Evolutionary conservation across 495 filamentous ascomycete species (phyloP), one percentile per base, ranked within the genome.

Genomic region (Tuber aestivum): DNA sequence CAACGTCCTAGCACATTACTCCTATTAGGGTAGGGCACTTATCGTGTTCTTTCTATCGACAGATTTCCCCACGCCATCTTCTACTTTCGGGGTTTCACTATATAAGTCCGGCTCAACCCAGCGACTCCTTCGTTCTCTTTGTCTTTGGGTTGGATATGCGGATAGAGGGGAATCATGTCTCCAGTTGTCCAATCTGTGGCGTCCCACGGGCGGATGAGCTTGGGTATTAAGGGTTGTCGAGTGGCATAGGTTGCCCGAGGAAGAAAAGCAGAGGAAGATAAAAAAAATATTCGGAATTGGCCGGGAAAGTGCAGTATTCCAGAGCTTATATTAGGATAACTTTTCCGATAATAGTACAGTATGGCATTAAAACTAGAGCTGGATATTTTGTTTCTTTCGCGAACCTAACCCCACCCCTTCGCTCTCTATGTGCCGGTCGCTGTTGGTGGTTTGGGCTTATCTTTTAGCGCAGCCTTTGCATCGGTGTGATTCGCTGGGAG

Each of bases 401-500:
- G 20, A 45, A 20, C 44, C 12, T 45, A 6, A 45, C 44, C 23
- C 48, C 48, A 56, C 23, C 21, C 48, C 23, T 10, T 56, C 48
- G 6, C 20, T 48, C 45, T 23, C 37, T 75, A 70, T 16, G 68
- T 7, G 38, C 7, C 7, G 38, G 38, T 40, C 38, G 38, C 7
- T 40, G 38, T 7, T 40, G 38, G 38, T 40, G 38, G 38, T 40
- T 40, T 40, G 38, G 38, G 38, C 38, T 40, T 40, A 40, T 40
- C 38, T 7, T 40, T 40, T 7, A 75, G 38, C 14, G 72, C 76
- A 40, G 68, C 72, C 12, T 32, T 69, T 12, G 41, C 76, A 27
- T 77, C 76, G 7, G 72, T 72, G 42, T 72, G 69, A 71, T 82
- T 82, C 12, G 82, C 81, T 42, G 79, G 75, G 41, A 84, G 74